Conservation (phyloP, 2,329 filamentous ascomycete species). For the Claviceps digitariae region DNA sequence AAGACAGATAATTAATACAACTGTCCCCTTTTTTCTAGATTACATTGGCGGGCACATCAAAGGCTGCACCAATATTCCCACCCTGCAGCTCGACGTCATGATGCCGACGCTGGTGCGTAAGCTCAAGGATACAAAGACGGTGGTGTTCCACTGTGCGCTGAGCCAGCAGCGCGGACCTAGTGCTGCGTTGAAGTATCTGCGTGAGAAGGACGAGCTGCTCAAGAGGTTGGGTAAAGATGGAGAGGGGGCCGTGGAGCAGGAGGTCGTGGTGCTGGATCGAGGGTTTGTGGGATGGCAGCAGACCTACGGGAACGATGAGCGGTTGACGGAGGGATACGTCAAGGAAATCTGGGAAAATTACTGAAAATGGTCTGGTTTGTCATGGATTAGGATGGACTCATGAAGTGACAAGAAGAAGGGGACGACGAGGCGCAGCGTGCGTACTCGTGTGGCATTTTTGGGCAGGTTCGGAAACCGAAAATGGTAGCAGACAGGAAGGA, state of each 20-base stretch:
- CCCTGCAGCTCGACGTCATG: constrained; percentile 55
- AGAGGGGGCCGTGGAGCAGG: constrained; percentile 36
- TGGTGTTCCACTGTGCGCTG: constrained; percentile 90
- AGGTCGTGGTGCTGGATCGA: constrained; percentile 66
- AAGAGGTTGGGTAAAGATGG: constrained; percentile 16
- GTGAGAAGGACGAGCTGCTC: constrained; percentile 47
- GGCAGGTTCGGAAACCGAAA: neutral
- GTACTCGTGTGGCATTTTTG: neutral
- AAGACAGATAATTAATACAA: neutral
- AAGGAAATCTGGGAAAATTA: constrained; percentile 72
- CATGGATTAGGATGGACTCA: neutral
- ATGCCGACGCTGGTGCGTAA: constrained; percentile 73
- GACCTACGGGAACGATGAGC: constrained; percentile 60
- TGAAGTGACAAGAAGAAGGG: neutral
- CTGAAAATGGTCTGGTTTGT: constrained; percentile 11
- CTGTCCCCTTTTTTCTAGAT: constrained; percentile 36
- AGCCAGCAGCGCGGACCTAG: constrained; percentile 82
- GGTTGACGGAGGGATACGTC: constrained; percentile 70
- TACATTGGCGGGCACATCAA: constrained; percentile 84
- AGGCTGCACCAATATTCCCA: constrained; percentile 63
- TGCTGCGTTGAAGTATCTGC: constrained; percentile 67
- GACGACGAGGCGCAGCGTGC: neutral
- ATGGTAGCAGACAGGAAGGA: neutral
- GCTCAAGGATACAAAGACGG: constrained; percentile 62
- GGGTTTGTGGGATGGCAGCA: constrained; percentile 90